Conservation (phyloP, 495 filamentous ascomycete species). For the Xylaria curta region DNA sequence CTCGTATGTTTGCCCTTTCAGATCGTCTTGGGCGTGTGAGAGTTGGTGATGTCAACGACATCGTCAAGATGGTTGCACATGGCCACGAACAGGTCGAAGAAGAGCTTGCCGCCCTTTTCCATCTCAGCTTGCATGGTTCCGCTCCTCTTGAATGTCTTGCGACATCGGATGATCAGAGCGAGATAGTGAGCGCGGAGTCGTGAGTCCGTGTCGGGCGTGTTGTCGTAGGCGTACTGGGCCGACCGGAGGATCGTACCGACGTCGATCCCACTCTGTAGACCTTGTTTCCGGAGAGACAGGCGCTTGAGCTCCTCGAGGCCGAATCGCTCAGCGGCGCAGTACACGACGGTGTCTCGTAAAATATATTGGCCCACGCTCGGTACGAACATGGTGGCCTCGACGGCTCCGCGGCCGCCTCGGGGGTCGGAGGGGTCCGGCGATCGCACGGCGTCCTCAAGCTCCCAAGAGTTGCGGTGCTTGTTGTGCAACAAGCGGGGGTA, state of each 20-base stretch:
- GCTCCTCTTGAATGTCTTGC: constrained; percentile 93
- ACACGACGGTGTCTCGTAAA: constrained; percentile 88
- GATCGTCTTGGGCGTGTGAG: constrained; percentile 58
- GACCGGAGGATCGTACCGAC: constrained; percentile 86
- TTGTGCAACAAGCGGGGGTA: constrained; percentile 77
- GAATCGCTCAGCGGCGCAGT: constrained; percentile 88
- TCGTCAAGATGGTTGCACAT: constrained; percentile 98
- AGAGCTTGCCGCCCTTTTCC: constrained; percentile 86
- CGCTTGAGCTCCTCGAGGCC: constrained; percentile 85
- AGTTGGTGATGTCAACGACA: constrained; percentile 69
- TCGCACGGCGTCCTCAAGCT: constrained; percentile 68
- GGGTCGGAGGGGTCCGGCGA: constrained; percentile 42
- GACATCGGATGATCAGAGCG: constrained; percentile 90
- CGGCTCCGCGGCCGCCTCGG: constrained; percentile 64
- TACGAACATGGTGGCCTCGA: constrained; percentile 75
- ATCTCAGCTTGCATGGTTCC: constrained; percentile 98
- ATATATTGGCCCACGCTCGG: constrained; percentile 70
- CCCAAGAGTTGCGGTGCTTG: constrained; percentile 70
- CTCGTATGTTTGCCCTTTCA: constrained; percentile 40
- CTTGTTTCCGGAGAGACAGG: constrained; percentile 90
- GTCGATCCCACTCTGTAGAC: constrained; percentile 82
- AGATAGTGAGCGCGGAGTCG: constrained; percentile 92
- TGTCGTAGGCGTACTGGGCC: constrained; percentile 90
- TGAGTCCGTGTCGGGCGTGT: constrained; percentile 90
- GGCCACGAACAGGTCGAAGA: constrained; percentile 96